These are phyloP conservation scores for Stipa capillata DNA, from an alignment of 176 grass and related monocot genomes.

Conservation along the genomic window DNA sequence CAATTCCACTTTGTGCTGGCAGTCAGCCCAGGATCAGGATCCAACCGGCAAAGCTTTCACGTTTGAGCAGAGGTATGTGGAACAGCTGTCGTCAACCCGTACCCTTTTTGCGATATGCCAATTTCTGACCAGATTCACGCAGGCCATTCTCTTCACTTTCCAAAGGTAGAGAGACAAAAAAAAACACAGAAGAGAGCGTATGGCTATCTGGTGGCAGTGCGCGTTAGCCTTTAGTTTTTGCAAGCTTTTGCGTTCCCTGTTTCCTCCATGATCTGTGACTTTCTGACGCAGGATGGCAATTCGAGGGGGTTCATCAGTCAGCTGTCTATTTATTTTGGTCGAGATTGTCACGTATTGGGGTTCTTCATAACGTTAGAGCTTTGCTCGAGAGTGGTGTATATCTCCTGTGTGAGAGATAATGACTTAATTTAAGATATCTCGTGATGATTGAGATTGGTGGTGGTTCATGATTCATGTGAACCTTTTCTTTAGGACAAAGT, in stretches of 20 bases:
- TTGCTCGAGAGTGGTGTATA: not conserved
- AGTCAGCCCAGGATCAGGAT: not conserved
- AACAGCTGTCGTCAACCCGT: not conserved
- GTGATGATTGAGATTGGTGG: not conserved
- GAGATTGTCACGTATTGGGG: not conserved
- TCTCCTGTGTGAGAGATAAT: not conserved
- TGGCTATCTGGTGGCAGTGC: not conserved
- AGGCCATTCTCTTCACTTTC: not conserved
- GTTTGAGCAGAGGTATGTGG: not conserved
- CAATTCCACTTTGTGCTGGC: not conserved
- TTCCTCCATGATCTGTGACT: constrained; percentile 16
- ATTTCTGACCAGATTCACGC: not conserved
- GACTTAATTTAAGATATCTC: not conserved
- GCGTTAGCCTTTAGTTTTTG: not conserved
- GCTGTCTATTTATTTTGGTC: not conserved
- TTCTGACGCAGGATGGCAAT: not conserved
- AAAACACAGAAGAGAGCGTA: not conserved
- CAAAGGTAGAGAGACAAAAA: too few species aligned
- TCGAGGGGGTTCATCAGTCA: not conserved
- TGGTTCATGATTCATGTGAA: not conserved
- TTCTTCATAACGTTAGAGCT: not conserved
- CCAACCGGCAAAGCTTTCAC: not conserved
- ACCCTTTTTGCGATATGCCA: not conserved
- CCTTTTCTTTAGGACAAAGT: not conserved
- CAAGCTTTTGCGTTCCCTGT: not conserved